Evolutionary conservation across 1,284 basidiomycete species (phyloP).

Genomic region (Rhizopogon parksii): DNA sequence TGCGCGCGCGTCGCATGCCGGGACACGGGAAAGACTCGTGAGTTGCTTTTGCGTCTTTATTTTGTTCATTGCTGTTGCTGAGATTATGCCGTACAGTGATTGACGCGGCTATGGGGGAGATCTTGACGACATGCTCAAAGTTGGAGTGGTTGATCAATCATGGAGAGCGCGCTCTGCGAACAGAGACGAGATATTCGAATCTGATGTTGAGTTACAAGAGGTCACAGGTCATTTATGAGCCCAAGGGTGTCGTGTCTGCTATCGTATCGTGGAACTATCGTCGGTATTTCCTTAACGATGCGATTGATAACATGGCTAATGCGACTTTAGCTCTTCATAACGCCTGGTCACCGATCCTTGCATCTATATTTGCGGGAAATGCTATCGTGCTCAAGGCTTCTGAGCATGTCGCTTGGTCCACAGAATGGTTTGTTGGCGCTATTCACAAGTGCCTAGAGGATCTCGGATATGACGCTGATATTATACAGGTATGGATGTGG

Average conservation of each 20-base stretch:
- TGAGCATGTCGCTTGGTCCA: constrained; percentile 88
- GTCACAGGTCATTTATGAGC: constrained; percentile 80
- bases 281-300: constrained; percentile 31
- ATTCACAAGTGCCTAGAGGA: constrained; percentile 68
- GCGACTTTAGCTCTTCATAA: constrained; percentile 74
- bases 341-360: constrained; percentile 87
- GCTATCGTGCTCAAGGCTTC: constrained; percentile 89
- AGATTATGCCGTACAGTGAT: constrained; percentile 47
- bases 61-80: constrained; percentile 1
- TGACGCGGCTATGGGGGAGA: constrained; percentile 86
- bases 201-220: constrained; percentile 83
- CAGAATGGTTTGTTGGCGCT: constrained; percentile 73
- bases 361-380: constrained; percentile 87
- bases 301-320: background rate
- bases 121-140: constrained; percentile 84
- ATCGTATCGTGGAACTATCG: constrained; percentile 95
- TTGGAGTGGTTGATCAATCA: constrained; percentile 81
- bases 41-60: constrained; percentile 27
- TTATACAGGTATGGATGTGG: constrained; percentile 57
- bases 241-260: constrained; percentile 88
- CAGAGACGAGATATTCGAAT: constrained; percentile 67
- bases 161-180: constrained; percentile 68
- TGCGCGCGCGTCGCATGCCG: constrained; percentile 88
- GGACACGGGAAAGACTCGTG: constrained; percentile 94
- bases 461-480: constrained; percentile 74